Conservation (phyloP, 768 basidiomycete species). For the Pleurotus platypus region DNA sequence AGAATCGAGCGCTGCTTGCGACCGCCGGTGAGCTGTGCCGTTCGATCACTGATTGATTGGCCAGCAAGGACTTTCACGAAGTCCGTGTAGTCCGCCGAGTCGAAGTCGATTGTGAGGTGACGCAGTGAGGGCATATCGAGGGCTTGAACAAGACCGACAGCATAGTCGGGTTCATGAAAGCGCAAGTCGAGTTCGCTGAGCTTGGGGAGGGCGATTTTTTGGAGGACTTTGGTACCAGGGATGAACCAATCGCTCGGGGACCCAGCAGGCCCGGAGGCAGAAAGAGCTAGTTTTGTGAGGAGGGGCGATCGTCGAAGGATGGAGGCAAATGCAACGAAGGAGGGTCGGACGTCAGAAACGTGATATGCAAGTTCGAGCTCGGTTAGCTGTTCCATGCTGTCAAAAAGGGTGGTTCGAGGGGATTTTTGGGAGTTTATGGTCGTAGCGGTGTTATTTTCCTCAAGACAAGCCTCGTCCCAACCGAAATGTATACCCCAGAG, state of each 20-base stretch:
- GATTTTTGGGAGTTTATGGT: constrained; percentile 10
- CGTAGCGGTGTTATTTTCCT: neutral
- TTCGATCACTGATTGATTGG: neutral
- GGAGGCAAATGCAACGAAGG: constrained; percentile 45
- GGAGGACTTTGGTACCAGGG: constrained; percentile 10
- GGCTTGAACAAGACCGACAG: constrained; percentile 32
- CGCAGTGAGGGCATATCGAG: constrained; percentile 36
- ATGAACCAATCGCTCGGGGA: constrained; percentile 33
- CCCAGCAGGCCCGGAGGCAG: constrained; percentile 53
- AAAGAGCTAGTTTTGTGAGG: constrained; percentile 49
- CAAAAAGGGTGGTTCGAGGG: constrained; percentile 35
- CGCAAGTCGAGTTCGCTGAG: constrained; percentile 34
- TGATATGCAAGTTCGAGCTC: constrained; percentile 64
- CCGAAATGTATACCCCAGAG: constrained; percentile 73
- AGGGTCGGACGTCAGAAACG: constrained; percentile 58
- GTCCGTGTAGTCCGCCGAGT: constrained; percentile 48
- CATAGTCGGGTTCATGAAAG: constrained; percentile 36
- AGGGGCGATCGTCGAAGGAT: constrained; percentile 53
- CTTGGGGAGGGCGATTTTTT: constrained; percentile 25
- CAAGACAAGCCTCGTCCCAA: constrained; percentile 37
- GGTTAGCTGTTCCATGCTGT: constrained; percentile 26
- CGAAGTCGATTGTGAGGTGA: constrained; percentile 52
- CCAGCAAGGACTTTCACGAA: constrained; percentile 41
- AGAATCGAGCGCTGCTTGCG: constrained; percentile 41
- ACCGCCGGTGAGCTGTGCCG: neutral